phyloP scores from a whole-genome alignment of 352 stramenopile genomes.

The Globisporangium takayamanum region DNA sequence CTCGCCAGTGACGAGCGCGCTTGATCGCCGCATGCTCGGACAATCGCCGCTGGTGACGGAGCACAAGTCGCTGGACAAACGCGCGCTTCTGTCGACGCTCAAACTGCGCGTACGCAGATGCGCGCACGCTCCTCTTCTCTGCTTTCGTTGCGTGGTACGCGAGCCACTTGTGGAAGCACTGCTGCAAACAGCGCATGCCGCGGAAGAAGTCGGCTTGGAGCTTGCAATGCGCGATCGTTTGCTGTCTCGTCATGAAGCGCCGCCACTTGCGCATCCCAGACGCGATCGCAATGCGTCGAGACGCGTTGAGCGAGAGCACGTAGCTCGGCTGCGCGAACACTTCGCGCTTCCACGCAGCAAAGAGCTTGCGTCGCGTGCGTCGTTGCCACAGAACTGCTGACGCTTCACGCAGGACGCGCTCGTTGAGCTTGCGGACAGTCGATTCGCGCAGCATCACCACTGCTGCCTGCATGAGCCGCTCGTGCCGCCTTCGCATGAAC shows the following conservation, averaged over 20 bases:
- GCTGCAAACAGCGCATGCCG: slow-evolving; percentile 9
- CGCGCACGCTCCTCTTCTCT: neutral
- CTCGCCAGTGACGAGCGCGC: neutral
- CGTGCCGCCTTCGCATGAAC: neutral
- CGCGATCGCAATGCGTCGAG: slow-evolving; percentile 2
- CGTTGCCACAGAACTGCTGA: slow-evolving; percentile 1
- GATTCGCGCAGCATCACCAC: neutral
- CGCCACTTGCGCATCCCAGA: slow-evolving; percentile 11
- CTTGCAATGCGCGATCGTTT: slow-evolving; percentile 9
- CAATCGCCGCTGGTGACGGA: neutral
- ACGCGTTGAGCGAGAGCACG: neutral
- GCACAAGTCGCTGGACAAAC: slow-evolving; percentile 1
- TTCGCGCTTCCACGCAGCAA: neutral
- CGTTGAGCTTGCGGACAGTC: neutral
- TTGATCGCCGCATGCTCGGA: neutral
- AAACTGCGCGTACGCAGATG: neutral
- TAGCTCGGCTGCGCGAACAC: neutral
- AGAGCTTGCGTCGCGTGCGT: slow-evolving; percentile 1
- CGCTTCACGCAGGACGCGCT: slow-evolving; percentile 4
- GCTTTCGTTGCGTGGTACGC: slow-evolving; percentile 1
- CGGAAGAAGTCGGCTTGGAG: slow-evolving; percentile 27
- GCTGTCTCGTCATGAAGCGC: slow-evolving; percentile 2
- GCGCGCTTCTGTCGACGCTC: neutral
- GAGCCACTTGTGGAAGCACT: slow-evolving; percentile 3
- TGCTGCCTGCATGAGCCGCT: neutral